These are phyloP conservation scores for Diversispora epigaea DNA, from an alignment of 192 early-diverging fungal species.

Conservation along the genomic window DNA sequence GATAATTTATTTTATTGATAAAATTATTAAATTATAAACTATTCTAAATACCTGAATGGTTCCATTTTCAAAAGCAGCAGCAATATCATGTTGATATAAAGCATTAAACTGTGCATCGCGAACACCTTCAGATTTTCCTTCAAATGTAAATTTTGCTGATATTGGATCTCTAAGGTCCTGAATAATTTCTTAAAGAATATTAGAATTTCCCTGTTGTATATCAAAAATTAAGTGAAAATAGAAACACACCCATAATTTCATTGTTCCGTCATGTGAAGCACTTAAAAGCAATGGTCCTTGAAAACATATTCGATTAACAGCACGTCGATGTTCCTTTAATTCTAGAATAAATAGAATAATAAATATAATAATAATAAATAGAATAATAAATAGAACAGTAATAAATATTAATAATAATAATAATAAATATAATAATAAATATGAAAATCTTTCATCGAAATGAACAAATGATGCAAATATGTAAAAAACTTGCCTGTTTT, in stretches of 20 bases:
- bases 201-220: no score
- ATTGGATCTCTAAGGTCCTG: slow-evolving; percentile 64
- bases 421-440: not conserved
- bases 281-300: slow-evolving; percentile 68
- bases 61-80: slow-evolving; percentile 81
- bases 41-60: slow-evolving; percentile 57
- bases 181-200: not conserved
- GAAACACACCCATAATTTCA: slow-evolving; percentile 71
- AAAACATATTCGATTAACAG: slow-evolving; percentile 77
- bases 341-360: slow-evolving; percentile 51
- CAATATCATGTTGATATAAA: slow-evolving; percentile 59
- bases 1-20: not conserved
- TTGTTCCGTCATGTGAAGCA: slow-evolving; percentile 72
- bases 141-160: slow-evolving; percentile 57
- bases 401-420: not conserved
- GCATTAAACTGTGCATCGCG: slow-evolving; percentile 80
- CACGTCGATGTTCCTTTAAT: slow-evolving; percentile 68
- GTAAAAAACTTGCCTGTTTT: slow-evolving; percentile 34
- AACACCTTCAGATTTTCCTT: slow-evolving; percentile 74
- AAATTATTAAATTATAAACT: not conserved
- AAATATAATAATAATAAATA: not conserved
- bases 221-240: not conserved
- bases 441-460: no score
- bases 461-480: no score
- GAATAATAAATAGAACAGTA: not conserved